Conservation (phyloP, 2,329 filamentous ascomycete genomes). For the Aspergillus ochraceus region DNA sequence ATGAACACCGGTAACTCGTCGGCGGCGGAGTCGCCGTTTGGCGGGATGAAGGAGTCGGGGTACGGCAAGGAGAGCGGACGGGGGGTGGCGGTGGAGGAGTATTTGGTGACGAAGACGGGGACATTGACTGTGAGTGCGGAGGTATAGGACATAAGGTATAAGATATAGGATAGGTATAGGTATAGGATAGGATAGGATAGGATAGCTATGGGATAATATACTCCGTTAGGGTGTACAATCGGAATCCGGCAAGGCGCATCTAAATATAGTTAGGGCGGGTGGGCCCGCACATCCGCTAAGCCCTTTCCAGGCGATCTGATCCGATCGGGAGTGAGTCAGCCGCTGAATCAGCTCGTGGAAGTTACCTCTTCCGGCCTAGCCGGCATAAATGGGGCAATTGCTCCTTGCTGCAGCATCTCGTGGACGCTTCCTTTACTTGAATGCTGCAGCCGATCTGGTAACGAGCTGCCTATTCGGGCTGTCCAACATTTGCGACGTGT, state of each 20-base stretch:
- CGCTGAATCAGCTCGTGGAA: slow-evolving; percentile 18
- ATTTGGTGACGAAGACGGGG: slow-evolving; percentile 64
- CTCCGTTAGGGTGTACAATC: background rate
- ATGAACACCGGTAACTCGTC: slow-evolving; percentile 66
- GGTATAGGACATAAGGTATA: background rate
- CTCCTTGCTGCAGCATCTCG: background rate
- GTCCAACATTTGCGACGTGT: background rate
- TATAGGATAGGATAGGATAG: background rate
- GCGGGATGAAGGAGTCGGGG: slow-evolving; percentile 67
- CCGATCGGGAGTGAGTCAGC: slow-evolving; percentile 1
- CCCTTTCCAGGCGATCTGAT: background rate
- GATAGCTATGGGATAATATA: background rate
- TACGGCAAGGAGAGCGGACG: slow-evolving; percentile 69
- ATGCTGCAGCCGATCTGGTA: background rate
- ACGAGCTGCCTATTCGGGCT: slow-evolving; percentile 8
- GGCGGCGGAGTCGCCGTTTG: slow-evolving; percentile 66
- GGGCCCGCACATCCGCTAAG: background rate
- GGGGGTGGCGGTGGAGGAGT: slow-evolving; percentile 64
- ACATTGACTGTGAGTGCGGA: slow-evolving; percentile 55
- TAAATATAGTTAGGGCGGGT: background rate
- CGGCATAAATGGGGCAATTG: background rate
- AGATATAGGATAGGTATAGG: background rate
- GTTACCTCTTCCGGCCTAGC: slow-evolving; percentile 12
- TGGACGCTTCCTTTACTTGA: background rate
- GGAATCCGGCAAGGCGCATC: background rate